Percentiles rank a stretch among this genome's conserved stretches.
Conservation (phyloP, 2,329 filamentous ascomycete species). For the Neofusicoccum cordaticola region DNA sequence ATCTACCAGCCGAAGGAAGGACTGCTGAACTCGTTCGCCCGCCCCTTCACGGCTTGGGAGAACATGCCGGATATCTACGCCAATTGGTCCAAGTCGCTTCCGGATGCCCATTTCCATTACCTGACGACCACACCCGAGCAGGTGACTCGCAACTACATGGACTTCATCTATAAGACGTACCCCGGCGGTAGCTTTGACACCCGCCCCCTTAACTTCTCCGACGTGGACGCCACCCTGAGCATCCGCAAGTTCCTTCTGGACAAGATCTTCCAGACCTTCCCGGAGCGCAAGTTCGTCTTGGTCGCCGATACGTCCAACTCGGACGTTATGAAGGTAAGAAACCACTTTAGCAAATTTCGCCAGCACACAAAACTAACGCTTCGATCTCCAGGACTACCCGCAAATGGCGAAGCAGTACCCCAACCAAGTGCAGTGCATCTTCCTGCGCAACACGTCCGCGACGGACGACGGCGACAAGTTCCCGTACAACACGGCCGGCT, state of each 20-base stretch:
- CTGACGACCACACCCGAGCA: conserved; percentile 77
- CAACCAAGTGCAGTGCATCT: conserved; percentile 72
- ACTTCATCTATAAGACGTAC: conserved; percentile 74
- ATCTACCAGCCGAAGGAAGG: conserved; percentile 75
- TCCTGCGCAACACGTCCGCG: conserved; percentile 69
- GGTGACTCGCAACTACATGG: conserved; percentile 73
- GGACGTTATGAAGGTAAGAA: conserved; percentile 60
- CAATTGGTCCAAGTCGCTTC: conserved; percentile 67
- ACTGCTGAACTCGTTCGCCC: conserved; percentile 72
- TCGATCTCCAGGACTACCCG: conserved; percentile 49
- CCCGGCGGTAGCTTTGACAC: conserved; percentile 76
- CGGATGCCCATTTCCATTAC: conserved; percentile 75
- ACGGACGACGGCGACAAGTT: conserved; percentile 67
- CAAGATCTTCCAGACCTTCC: conserved; percentile 73
- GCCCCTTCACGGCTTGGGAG: conserved; percentile 68
- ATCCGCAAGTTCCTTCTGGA: conserved; percentile 69
- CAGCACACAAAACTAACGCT: neutral
- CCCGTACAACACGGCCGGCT: conserved; percentile 72
- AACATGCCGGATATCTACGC: conserved; percentile 79
- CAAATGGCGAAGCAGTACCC: conserved; percentile 64
- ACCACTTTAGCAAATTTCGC: neutral
- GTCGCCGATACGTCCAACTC: conserved; percentile 74
- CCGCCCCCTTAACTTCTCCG: conserved; percentile 75
- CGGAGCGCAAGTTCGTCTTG: conserved; percentile 70
- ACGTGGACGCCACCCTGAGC: conserved; percentile 66